Percentiles rank a stretch among this genome's conserved stretches.
Conservation (phyloP, 176 grass and related monocot species). For the Aegilops longissima region DNA sequence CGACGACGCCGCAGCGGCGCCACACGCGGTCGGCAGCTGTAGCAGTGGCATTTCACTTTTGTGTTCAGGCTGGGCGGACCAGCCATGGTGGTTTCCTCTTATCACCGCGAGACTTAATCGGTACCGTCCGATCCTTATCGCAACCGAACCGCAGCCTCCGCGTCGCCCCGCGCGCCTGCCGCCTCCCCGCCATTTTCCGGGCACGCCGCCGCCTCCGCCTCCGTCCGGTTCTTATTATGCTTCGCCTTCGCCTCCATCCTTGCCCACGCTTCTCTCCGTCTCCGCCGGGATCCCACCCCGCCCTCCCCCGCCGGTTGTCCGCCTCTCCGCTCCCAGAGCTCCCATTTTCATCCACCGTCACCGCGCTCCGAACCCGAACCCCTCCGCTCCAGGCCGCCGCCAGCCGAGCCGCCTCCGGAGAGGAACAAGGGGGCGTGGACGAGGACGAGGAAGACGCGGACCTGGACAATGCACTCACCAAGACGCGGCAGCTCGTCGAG, state of each 20-base stretch:
- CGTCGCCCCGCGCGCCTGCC: neutral
- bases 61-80: no score
- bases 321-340: neutral
- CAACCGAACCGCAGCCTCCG: neutral
- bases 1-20: neutral
- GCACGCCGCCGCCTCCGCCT: neutral
- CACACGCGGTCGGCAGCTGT: neutral
- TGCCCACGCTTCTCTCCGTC: neutral
- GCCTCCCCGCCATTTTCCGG: neutral
- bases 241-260: slow-evolving; percentile 6
- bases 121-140: slow-evolving; percentile 42
- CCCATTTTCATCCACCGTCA: neutral
- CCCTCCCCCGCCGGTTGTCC: neutral
- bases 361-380: neutral
- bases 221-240: neutral
- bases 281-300: neutral
- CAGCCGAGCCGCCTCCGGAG: neutral
- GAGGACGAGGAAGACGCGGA: slow-evolving; percentile 1
- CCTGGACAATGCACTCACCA: slow-evolving; percentile 44
- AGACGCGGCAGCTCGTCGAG: slow-evolving; percentile 80
- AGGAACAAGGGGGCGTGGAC: neutral
- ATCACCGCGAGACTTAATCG: neutral
- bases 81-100: neutral
- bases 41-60: slow-evolving; percentile 31
- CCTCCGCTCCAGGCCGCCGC: neutral